Base-by-base conservation (phyloP, 2,329 filamentous ascomycete species). In the Arthrobotrys conoides region DNA sequence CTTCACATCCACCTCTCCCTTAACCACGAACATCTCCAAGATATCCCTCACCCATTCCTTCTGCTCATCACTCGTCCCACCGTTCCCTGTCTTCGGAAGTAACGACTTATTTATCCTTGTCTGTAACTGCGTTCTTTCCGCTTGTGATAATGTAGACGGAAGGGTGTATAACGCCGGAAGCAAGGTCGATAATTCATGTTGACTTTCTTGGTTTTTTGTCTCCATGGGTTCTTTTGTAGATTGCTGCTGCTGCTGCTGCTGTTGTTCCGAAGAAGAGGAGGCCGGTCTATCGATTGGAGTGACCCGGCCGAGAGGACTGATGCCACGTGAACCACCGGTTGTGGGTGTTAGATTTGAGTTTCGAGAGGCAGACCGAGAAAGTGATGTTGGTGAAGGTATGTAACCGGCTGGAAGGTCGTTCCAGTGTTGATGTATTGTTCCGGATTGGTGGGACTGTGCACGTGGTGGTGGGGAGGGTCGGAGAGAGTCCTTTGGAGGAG, bases 361-460 rank as follows among this genome's bases (percentile, higher is more conserved):
- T 8, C 80, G 73, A 10, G 81, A 80, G 2, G 72, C 64, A 22
- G 64, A 79, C 5, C 78, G 79, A n/a, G 80, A 80, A n/a, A 44
- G 27, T 16, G 76, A 72, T 46, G 72, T 76, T 18, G 66, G 71
- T 1, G 76, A 76, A 8, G 79, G 80, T 24, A 82, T 80, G 71
- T 81, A 81, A 16, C 71, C 67, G 16, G 76, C 51, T 3, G 82
- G 82, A 41, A 82, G 81, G 72, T 82, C 82, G 73, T 82, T 82
- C 82, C 82, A 82, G 80, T 82, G 82, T 30, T 82, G 66, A 46
- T 81, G 76, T 55, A 82, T 82, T 14, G 72, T 72, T 3, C 82
- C 82, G 8, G 80, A 80, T 70, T 82, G 81, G 67, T 82, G 81
- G 10, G 82, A 82, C 12, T 80, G 75, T 16, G 72, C 66, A 4